Evolutionary conservation across 495 filamentous ascomycete genomes (phyloP).

Genomic region (Aspergillus biplanus): DNA sequence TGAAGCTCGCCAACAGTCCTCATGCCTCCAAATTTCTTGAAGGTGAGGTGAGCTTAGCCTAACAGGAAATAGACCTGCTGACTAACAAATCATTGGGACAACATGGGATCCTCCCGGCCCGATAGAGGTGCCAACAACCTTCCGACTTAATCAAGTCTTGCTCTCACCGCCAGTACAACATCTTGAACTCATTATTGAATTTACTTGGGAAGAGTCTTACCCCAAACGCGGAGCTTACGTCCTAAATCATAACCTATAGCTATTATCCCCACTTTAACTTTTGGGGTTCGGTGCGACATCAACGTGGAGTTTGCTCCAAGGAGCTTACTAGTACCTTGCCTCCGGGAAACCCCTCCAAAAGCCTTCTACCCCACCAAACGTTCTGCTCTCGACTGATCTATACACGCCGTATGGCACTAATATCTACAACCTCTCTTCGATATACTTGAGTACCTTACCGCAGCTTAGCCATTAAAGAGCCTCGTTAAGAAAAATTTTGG

Average conservation of each 20-base stretch:
- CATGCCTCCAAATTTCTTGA: too few relatives aligned
- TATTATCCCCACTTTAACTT: slow-evolving; percentile 18
- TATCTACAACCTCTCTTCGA: slow-evolving; percentile 14
- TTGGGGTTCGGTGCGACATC: slow-evolving; percentile 15
- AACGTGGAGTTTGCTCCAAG: slow-evolving; percentile 19
- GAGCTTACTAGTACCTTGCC: slow-evolving; percentile 17
- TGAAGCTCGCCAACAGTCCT: too few relatives aligned
- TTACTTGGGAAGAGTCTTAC: slow-evolving; percentile 16
- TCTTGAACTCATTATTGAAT: slow-evolving; percentile 9
- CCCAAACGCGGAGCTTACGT: slow-evolving; percentile 12
- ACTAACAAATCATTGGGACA: slow-evolving; percentile 18
- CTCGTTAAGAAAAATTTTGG: slow-evolving; percentile 23
- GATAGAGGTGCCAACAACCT: slow-evolving; percentile 23
- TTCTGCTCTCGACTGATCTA: slow-evolving; percentile 21
- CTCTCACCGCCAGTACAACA: slow-evolving; percentile 38
- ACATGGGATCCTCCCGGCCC: slow-evolving; percentile 19
- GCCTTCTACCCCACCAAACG: slow-evolving; percentile 40
- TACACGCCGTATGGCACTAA: slow-evolving; percentile 13
- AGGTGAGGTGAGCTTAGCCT: too few relatives aligned
- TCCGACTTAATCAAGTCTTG: slow-evolving; percentile 20
- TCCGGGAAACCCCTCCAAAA: slow-evolving; percentile 34
- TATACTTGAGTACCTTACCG: background rate
- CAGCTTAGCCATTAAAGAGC: background rate
- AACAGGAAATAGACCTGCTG: slow-evolving; percentile 8
- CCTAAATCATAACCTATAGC: slow-evolving; percentile 2